Evolutionary conservation across 2,329 filamentous ascomycete genomes (phyloP).

Genomic region (Neonectria ditissima): DNA sequence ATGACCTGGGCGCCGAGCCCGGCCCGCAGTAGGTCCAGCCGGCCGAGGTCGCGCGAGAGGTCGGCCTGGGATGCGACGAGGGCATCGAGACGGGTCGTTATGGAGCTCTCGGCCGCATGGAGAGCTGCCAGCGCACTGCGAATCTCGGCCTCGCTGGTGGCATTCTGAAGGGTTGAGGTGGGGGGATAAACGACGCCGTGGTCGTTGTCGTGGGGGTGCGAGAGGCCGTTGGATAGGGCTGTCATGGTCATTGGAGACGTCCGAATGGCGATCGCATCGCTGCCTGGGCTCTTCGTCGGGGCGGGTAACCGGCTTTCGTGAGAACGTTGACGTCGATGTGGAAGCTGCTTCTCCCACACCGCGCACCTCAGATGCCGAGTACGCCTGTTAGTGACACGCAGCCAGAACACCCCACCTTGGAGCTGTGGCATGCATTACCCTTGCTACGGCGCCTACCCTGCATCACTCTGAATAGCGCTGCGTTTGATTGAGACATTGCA

Average conservation of each 20-base stretch:
- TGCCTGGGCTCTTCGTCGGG: constrained; percentile 44
- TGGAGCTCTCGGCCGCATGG: constrained; percentile 78
- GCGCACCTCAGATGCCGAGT: constrained; percentile 24
- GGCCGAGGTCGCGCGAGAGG: constrained; percentile 85
- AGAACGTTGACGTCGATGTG: constrained; percentile 24
- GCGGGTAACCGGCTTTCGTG: constrained; percentile 22
- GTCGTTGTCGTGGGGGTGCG: constrained; percentile 48
- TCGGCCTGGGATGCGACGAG: constrained; percentile 87
- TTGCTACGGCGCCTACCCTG: constrained; percentile 35
- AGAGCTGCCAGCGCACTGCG: constrained; percentile 80
- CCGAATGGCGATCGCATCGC: constrained; percentile 58
- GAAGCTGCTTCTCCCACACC: constrained; percentile 29
- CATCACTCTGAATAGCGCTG: neutral
- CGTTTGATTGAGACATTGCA: neutral
- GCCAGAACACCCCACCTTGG: constrained; percentile 37
- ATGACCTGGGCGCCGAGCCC: constrained; percentile 89
- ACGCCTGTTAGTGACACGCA: constrained; percentile 45
- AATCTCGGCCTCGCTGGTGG: constrained; percentile 82
- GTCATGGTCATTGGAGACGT: constrained; percentile 60
- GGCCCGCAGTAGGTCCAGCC: constrained; percentile 89
- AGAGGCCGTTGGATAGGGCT: constrained; percentile 59
- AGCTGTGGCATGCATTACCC: neutral
- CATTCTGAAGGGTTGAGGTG: constrained; percentile 69
- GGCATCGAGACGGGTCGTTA: constrained; percentile 79
- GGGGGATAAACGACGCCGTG: constrained; percentile 45